phyloP scores from a whole-genome alignment of 306 rosid genomes.

The Vigna unguiculata region DNA sequence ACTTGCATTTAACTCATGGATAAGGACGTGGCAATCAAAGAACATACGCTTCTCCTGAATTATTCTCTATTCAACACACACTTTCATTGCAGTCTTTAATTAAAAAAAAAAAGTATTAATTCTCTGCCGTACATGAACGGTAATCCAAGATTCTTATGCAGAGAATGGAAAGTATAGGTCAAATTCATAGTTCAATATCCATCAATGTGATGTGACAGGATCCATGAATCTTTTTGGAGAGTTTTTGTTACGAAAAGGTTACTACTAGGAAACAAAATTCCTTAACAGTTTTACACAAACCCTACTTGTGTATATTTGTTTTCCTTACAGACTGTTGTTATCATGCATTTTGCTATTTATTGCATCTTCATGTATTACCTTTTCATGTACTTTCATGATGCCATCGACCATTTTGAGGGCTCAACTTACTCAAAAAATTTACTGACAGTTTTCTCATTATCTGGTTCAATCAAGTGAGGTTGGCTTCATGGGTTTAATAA shows the following conservation, averaged over 20 bases:
- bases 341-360: no score
- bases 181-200: background rate
- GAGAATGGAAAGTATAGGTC: background rate
- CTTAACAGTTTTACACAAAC: background rate
- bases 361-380: no score
- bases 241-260: no score
- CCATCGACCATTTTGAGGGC: no score
- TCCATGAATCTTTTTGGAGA: background rate
- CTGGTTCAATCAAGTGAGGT: no score
- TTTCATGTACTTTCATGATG: no score
- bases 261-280: no score
- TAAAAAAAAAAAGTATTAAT: background rate
- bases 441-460: no score
- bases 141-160: background rate
- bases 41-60: constrained; percentile 7
- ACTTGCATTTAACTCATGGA: constrained; percentile 1
- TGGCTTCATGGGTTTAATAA: no score
- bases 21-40: background rate
- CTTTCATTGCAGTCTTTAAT: background rate
- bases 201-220: background rate
- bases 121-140: background rate
- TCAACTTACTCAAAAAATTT: no score
- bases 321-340: no score
- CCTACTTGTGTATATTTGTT: background rate
- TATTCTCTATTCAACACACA: background rate